Conservation (phyloP, 768 basidiomycete genomes). For the Podaxis sp. region DNA sequence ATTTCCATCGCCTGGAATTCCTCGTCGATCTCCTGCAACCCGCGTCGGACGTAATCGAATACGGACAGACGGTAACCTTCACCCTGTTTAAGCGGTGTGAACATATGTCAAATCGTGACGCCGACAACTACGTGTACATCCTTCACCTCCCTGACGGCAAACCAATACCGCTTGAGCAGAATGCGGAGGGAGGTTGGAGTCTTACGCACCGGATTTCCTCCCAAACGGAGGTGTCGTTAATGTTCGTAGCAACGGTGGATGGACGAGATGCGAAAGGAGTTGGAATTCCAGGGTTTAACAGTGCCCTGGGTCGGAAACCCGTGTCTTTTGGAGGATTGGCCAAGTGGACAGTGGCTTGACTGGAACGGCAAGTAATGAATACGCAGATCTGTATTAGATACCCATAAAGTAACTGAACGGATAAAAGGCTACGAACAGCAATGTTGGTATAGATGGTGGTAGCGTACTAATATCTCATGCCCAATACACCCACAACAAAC, state of each 20-base stretch:
- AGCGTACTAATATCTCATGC: background rate
- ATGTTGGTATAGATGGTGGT: slow-evolving; percentile 4
- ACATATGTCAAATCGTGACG: slow-evolving; percentile 42
- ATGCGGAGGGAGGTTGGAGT: slow-evolving; percentile 42
- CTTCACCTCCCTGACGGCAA: slow-evolving; percentile 32
- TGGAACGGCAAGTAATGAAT: background rate
- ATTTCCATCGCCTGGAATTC: slow-evolving; percentile 36
- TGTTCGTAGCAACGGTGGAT: slow-evolving; percentile 33
- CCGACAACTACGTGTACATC: slow-evolving; percentile 43
- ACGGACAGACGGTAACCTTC: slow-evolving; percentile 38
- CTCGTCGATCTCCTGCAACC: slow-evolving; percentile 36
- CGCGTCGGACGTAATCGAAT: slow-evolving; percentile 28
- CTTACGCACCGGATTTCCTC: slow-evolving; percentile 35
- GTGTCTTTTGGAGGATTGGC: slow-evolving; percentile 40
- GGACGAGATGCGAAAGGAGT: slow-evolving; percentile 41
- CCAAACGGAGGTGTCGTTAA: slow-evolving; percentile 34
- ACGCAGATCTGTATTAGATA: slow-evolving; percentile 13
- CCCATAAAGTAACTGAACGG: slow-evolving; percentile 10
- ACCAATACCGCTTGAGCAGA: slow-evolving; percentile 34
- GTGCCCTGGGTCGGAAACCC: slow-evolving; percentile 33
- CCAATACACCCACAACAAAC: background rate
- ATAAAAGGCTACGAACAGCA: slow-evolving; percentile 14
- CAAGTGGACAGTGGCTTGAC: slow-evolving; percentile 32
- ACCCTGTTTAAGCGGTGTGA: slow-evolving; percentile 44
- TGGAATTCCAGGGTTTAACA: slow-evolving; percentile 30